A percentile compares a stretch with the other conserved stretches of the same genome.
Conservation (phyloP, 148 eudicot species). For the Beta vulgaris region DNA sequence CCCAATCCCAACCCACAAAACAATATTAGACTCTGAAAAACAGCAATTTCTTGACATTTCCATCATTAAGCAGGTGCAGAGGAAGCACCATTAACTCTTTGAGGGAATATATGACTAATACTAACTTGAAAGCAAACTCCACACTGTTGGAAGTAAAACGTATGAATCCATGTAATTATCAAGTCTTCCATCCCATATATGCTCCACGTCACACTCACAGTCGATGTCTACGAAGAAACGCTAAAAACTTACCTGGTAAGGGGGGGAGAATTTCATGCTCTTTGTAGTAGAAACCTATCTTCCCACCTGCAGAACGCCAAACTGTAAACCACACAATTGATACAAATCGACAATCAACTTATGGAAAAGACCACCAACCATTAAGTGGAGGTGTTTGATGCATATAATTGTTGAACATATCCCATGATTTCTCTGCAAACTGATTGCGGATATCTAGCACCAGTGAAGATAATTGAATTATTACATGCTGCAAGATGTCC, state of each 20-base stretch:
- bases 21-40: too few relatives aligned
- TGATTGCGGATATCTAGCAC: constrained; percentile 66
- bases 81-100: background rate
- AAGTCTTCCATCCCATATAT: background rate
- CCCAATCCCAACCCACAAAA: too few relatives aligned
- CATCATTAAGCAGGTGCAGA: background rate
- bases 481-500: background rate
- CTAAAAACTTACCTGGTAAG: constrained; percentile 55
- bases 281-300: constrained; percentile 91
- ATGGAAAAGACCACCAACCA: constrained; percentile 40
- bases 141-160: background rate
- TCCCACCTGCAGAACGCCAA: constrained; percentile 52
- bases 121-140: background rate
- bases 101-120: background rate
- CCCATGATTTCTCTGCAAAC: constrained; percentile 78
- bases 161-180: background rate
- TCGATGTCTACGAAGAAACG: too few relatives aligned
- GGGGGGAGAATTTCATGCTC: constrained; percentile 93
- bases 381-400: constrained; percentile 79
- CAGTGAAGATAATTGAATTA: constrained; percentile 10
- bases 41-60: too few relatives aligned
- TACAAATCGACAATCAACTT: constrained; percentile 1
- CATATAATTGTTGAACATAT: constrained; percentile 56
- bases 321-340: background rate
- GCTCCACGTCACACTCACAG: background rate